phyloP scores from a whole-genome alignment of 2,329 filamentous ascomycete species.

The Colletotrichum camelliae region DNA sequence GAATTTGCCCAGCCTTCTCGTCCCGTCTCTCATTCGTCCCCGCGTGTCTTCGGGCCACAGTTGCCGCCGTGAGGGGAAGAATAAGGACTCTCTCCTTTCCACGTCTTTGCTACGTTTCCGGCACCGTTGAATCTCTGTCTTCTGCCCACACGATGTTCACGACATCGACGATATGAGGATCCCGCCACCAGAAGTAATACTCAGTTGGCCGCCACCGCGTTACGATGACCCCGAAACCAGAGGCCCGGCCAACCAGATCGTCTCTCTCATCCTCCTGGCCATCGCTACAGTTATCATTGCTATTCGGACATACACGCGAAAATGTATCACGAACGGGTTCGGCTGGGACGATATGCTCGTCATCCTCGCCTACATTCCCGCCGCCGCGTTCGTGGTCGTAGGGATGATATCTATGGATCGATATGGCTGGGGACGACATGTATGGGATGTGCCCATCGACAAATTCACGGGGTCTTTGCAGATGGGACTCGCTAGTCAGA shows the following conservation, averaged over 20 bases:
- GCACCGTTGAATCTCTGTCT: neutral
- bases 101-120: neutral
- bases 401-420: slow-evolving; percentile 30
- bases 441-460: slow-evolving; percentile 35
- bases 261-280: slow-evolving; percentile 29
- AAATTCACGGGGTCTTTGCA: slow-evolving; percentile 28
- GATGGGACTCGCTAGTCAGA: slow-evolving; percentile 34
- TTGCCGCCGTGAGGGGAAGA: neutral
- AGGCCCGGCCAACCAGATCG: slow-evolving; percentile 31
- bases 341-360: slow-evolving; percentile 42
- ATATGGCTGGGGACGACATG: slow-evolving; percentile 36
- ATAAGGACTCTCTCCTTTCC: neutral
- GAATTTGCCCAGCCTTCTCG: neutral
- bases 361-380: slow-evolving; percentile 39
- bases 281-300: slow-evolving; percentile 34
- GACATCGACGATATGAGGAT: slow-evolving; percentile 22
- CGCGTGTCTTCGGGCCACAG: neutral
- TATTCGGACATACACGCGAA: slow-evolving; percentile 40
- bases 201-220: slow-evolving; percentile 37
- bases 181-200: slow-evolving; percentile 24
- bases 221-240: slow-evolving; percentile 34
- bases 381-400: slow-evolving; percentile 34
- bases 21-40: neutral
- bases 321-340: slow-evolving; percentile 36
- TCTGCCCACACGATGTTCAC: slow-evolving; percentile 5